A percentile compares a stretch with the other conserved stretches of the same genome.
These are phyloP conservation scores for Castanea mollissima DNA, from an alignment of 306 rosid genomes.

Conservation along the genomic window DNA sequence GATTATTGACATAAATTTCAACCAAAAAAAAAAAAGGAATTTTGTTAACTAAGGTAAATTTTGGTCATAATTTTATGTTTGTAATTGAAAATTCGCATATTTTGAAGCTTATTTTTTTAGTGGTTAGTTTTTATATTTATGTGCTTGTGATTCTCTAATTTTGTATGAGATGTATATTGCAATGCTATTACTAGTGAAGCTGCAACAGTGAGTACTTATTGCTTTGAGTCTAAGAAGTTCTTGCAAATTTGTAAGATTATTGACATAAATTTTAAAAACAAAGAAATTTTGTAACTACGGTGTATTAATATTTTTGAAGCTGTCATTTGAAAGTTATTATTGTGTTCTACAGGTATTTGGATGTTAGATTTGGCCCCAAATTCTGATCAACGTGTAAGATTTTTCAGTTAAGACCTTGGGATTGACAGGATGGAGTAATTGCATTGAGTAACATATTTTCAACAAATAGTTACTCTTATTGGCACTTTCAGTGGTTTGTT, in stretches of 20 bases:
- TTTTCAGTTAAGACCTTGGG: constrained; percentile 4
- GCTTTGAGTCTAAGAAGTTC: background rate
- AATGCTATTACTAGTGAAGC: background rate
- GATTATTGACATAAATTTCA: background rate
- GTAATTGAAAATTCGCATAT: too few relatives aligned
- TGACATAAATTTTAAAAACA: background rate
- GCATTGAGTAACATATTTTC: constrained; percentile 17
- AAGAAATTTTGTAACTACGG: background rate
- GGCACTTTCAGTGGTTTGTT: constrained; percentile 4
- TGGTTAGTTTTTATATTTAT: background rate
- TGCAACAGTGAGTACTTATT: background rate
- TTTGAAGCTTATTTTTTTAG: too few relatives aligned
- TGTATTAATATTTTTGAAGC: background rate
- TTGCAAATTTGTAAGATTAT: background rate
- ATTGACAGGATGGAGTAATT: constrained; percentile 20
- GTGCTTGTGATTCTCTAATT: background rate
- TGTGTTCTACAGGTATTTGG: constrained; percentile 34
- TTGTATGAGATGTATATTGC: background rate
- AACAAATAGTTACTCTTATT: constrained; percentile 6
- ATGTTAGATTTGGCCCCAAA: background rate
- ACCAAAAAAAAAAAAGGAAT: background rate
- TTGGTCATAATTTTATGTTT: too few relatives aligned
- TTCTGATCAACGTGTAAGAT: background rate
- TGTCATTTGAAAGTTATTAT: background rate
- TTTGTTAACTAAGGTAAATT: too few relatives aligned